phyloP scores from a whole-genome alignment of 257 asterid genomes.

The Nicotiana knightiana region DNA sequence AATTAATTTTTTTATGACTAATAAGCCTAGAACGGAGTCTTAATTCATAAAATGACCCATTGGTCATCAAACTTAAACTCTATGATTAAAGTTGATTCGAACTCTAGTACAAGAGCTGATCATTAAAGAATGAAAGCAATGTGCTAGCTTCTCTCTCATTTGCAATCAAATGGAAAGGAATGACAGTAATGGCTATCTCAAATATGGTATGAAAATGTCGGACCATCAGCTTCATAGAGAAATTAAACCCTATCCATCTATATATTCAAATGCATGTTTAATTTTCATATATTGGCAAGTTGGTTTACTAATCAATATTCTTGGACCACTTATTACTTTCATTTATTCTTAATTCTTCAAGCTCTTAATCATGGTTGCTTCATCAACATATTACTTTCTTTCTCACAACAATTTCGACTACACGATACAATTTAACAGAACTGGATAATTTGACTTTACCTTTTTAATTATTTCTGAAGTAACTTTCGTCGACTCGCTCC shows the following conservation, averaged over 20 bases:
- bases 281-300: neutral
- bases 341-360: neutral
- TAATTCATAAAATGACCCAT: too few species aligned
- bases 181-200: too few species aligned
- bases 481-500: neutral
- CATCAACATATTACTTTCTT: neutral
- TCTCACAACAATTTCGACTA: neutral
- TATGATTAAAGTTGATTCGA: neutral
- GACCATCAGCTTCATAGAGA: neutral
- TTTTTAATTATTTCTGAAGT: neutral
- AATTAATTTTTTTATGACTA: too few species aligned
- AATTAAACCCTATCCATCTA: neutral
- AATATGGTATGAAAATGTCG: neutral
- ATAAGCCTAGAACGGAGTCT: too few species aligned
- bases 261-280: neutral
- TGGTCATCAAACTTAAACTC: too few species aligned
- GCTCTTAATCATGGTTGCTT: neutral
- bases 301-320: slow-evolving; percentile 3
- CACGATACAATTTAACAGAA: neutral
- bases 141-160: neutral
- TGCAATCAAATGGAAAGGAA: neutral
- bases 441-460: neutral
- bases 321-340: neutral
- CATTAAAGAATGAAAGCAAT: neutral
- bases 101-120: neutral